Evolutionary conservation across 345 rosid genomes (phyloP).

Genomic region (Jatropha curcas): DNA sequence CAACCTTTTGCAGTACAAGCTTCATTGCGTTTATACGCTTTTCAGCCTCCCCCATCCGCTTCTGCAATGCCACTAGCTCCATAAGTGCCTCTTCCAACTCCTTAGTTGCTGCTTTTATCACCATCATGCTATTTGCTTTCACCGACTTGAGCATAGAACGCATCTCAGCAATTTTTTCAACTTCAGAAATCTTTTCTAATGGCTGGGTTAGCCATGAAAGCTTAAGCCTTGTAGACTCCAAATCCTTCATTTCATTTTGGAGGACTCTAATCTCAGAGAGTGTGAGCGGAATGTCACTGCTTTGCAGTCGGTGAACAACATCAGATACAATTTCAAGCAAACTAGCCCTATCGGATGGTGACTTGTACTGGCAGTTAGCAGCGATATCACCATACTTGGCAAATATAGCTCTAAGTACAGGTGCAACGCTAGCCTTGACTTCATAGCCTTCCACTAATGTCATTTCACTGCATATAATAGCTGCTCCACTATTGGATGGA

Average conservation of each 20-base stretch:
- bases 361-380: slow-evolving; percentile 4
- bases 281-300: background rate
- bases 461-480: background rate
- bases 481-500: slow-evolving; percentile 9
- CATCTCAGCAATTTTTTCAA: slow-evolving; percentile 6
- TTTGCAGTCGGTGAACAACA: slow-evolving; percentile 8
- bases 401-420: slow-evolving; percentile 10
- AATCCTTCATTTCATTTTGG: slow-evolving; percentile 8
- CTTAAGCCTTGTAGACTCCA: slow-evolving; percentile 11
- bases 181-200: slow-evolving; percentile 11
- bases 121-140: slow-evolving; percentile 5
- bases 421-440: slow-evolving; percentile 9
- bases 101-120: slow-evolving; percentile 12
- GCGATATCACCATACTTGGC: slow-evolving; percentile 19
- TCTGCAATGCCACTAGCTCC: slow-evolving; percentile 16
- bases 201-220: slow-evolving; percentile 14
- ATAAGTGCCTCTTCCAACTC: slow-evolving; percentile 11
- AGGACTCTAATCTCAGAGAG: slow-evolving; percentile 11
- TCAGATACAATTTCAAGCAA: slow-evolving; percentile 8
- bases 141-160: slow-evolving; percentile 11
- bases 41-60: slow-evolving; percentile 13
- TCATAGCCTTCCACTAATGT: slow-evolving; percentile 14
- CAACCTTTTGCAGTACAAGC: slow-evolving; percentile 11
- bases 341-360: background rate
- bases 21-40: slow-evolving; percentile 17